phyloP scores from a whole-genome alignment of 2,329 filamentous ascomycete species.

The Cryphonectria parasitica region DNA sequence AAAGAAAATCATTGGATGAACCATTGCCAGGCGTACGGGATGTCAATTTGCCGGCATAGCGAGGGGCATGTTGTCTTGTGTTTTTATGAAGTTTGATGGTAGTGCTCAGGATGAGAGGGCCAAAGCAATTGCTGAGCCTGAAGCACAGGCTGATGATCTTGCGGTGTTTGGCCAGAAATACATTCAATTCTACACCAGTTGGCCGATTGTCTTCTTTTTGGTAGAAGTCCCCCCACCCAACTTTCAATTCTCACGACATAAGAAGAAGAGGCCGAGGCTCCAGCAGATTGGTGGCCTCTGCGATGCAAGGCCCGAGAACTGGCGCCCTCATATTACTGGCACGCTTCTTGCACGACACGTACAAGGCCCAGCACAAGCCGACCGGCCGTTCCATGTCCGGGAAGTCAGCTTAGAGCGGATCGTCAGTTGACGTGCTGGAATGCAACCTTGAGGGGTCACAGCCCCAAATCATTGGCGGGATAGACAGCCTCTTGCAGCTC shows the following conservation, averaged over 20 bases:
- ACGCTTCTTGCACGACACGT: not conserved
- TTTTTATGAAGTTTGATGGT: not conserved
- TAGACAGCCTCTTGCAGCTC: conserved; percentile 12
- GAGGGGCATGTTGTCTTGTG: conserved; percentile 5
- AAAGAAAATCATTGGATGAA: not conserved
- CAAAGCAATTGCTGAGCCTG: not conserved
- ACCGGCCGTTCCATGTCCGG: conserved; percentile 10
- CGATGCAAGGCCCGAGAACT: not conserved
- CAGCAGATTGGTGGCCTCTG: not conserved
- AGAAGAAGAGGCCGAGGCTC: not conserved
- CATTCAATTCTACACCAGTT: not conserved
- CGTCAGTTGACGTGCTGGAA: conserved; percentile 20
- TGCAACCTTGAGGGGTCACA: conserved; percentile 11
- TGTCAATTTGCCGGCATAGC: conserved; percentile 14
- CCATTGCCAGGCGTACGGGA: not conserved
- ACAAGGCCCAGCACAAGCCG: not conserved
- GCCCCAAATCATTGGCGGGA: conserved; percentile 13
- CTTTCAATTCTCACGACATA: not conserved
- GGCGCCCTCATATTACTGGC: conserved; percentile 1
- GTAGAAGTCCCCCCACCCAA: not conserved
- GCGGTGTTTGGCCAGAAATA: not conserved
- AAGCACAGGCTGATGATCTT: not conserved
- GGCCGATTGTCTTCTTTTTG: not conserved
- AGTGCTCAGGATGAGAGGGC: not conserved
- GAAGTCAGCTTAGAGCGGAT: conserved; percentile 6